phyloP scores from a whole-genome alignment of 2,329 filamentous ascomycete species.

The Elsinoe australis region DNA sequence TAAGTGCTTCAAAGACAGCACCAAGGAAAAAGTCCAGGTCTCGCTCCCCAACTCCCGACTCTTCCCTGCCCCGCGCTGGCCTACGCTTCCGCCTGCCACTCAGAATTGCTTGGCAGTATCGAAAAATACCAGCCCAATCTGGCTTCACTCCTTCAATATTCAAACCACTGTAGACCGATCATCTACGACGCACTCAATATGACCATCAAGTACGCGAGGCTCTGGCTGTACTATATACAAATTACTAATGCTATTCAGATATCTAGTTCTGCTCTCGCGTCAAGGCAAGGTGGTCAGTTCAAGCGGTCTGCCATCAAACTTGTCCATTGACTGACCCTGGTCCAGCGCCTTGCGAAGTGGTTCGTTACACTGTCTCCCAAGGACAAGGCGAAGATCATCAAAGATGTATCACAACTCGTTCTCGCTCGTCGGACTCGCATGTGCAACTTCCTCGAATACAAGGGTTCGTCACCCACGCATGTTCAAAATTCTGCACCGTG shows the following conservation, averaged over 20 bases:
- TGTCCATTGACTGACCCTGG: constrained; percentile 24
- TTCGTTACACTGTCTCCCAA: constrained; percentile 95
- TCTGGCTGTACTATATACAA: constrained; percentile 17
- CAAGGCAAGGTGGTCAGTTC: constrained; percentile 95
- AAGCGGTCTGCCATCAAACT: constrained; percentile 17
- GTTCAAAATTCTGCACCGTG: constrained; percentile 16
- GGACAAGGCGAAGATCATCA: constrained; percentile 99
- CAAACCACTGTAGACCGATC: neutral
- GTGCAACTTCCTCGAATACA: constrained; percentile 99
- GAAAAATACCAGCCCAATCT: too few species aligned
- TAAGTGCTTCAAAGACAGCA: too few species aligned
- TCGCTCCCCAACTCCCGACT: too few species aligned
- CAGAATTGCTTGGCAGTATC: too few species aligned
- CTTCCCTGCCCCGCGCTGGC: too few species aligned
- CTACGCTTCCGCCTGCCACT: too few species aligned
- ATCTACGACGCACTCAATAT: constrained; percentile 30
- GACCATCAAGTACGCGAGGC: constrained; percentile 47
- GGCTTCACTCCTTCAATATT: too few species aligned
- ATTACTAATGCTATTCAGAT: constrained; percentile 49
- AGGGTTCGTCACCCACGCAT: constrained; percentile 54
- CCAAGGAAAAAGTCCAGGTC: too few species aligned
- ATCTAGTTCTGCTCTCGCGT: constrained; percentile 91
- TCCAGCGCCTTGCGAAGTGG: constrained; percentile 95
- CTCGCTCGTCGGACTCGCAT: constrained; percentile 92
- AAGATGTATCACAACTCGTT: constrained; percentile 96